Conservation (phyloP, 2,329 filamentous ascomycete species). For the Microcera coccophila region DNA sequence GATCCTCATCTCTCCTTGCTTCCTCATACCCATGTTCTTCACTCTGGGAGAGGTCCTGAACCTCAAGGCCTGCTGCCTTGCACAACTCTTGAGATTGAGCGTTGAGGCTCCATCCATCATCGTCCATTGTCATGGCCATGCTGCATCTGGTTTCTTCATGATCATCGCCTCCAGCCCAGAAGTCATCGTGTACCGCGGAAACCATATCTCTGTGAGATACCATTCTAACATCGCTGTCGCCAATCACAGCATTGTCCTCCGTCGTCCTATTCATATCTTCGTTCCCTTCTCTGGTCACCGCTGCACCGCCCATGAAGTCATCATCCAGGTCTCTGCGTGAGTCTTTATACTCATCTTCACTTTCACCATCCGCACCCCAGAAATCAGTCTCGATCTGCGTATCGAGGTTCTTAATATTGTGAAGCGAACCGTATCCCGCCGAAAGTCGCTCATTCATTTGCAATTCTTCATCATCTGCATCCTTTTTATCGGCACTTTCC, state of each 20-base stretch:
- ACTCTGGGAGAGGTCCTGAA: slow-evolving; percentile 2
- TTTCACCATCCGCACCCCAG: slow-evolving; percentile 24
- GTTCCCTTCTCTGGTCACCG: slow-evolving; percentile 1
- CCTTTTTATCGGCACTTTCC: slow-evolving; percentile 44
- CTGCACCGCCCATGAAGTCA: slow-evolving; percentile 1
- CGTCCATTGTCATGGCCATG: slow-evolving; percentile 5
- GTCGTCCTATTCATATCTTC: neutral
- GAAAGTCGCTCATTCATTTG: slow-evolving; percentile 6
- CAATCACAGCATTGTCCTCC: neutral
- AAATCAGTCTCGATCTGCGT: slow-evolving; percentile 22
- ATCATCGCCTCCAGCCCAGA: slow-evolving; percentile 26
- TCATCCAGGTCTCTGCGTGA: neutral
- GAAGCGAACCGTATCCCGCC: neutral
- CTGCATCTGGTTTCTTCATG: slow-evolving; percentile 6
- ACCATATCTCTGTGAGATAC: neutral
- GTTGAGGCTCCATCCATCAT: slow-evolving; percentile 5
- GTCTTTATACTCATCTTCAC: slow-evolving; percentile 7
- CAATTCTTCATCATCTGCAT: slow-evolving; percentile 20
- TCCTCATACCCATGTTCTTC: slow-evolving; percentile 3
- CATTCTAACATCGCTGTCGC: neutral
- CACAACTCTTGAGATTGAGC: slow-evolving; percentile 1
- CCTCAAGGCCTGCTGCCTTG: neutral
- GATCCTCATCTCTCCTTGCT: slow-evolving; percentile 3
- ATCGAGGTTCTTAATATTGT: slow-evolving; percentile 5
- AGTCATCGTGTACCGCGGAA: slow-evolving; percentile 17